Evolutionary conservation across 2,329 filamentous ascomycete genomes (phyloP).

Genomic region (Pseudogymnoascus sp.): DNA sequence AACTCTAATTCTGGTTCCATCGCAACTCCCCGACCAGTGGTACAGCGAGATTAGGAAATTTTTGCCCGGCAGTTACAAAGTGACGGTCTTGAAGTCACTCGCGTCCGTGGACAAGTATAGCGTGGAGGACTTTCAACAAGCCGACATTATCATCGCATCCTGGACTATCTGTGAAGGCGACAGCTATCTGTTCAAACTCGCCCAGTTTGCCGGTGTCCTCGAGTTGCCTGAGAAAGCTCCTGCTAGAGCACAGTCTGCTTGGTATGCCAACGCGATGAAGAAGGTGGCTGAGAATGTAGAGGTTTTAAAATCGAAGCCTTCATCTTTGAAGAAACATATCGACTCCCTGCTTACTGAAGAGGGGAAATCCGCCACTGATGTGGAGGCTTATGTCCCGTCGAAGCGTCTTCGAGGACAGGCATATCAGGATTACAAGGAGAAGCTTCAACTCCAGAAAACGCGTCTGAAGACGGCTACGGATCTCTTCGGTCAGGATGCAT

Average conservation of each 20-base stretch:
- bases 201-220: constrained; percentile 38
- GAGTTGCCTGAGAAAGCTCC: constrained; percentile 30
- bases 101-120: constrained; percentile 33
- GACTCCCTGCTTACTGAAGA: constrained; percentile 20
- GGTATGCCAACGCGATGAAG: constrained; percentile 39
- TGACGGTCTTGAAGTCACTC: constrained; percentile 36
- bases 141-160: constrained; percentile 48
- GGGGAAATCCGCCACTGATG: constrained; percentile 27
- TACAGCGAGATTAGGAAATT: constrained; percentile 43
- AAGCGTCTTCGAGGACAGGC: constrained; percentile 30
- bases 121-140: constrained; percentile 37
- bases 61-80: constrained; percentile 28
- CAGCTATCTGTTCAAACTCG: constrained; percentile 41
- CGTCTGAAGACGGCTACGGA: background rate
- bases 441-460: background rate
- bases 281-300: constrained; percentile 33
- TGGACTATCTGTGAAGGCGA: constrained; percentile 39
- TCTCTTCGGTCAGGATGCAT: background rate
- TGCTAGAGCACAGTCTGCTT: constrained; percentile 36
- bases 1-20: constrained; percentile 51
- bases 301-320: constrained; percentile 9
- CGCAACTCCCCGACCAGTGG: constrained; percentile 51
- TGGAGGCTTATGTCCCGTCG: constrained; percentile 31
- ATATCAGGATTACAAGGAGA: constrained; percentile 19
- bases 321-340: constrained; percentile 26